Evolutionary conservation across 1,284 basidiomycete species (phyloP).

Genomic region (Coriolopsis trogii): DNA sequence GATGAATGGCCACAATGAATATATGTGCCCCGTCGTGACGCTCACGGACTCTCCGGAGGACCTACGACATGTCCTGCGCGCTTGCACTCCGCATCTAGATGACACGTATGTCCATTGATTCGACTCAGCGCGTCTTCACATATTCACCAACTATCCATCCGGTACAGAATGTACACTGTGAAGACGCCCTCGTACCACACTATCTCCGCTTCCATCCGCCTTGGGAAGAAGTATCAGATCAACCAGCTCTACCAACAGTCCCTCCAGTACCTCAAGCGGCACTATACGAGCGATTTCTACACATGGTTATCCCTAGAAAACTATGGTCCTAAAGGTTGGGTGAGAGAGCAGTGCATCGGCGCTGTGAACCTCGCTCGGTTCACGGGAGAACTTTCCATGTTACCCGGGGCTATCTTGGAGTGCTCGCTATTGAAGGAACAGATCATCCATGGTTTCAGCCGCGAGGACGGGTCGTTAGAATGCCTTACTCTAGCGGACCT

Average conservation of each 20-base stretch:
- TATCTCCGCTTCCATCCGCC: constrained; percentile 5
- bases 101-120: not conserved
- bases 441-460: constrained; percentile 1
- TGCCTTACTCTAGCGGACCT: not conserved
- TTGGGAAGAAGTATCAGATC: constrained; percentile 17
- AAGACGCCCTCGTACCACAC: not conserved
- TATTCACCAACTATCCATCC: not conserved
- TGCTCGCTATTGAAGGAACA: not conserved
- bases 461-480: constrained; percentile 3
- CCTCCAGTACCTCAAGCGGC: not conserved
- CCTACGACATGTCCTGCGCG: constrained; percentile 2
- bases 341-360: not conserved
- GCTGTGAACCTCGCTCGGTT: constrained; percentile 6
- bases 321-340: not conserved
- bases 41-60: constrained; percentile 1
- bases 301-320: not conserved
- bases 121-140: too few species aligned
- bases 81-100: not conserved
- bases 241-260: not conserved
- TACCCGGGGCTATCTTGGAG: constrained; percentile 1
- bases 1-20: not conserved
- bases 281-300: not conserved
- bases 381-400: not conserved
- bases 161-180: not conserved
- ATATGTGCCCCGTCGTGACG: not conserved